Evolutionary conservation across 1,139 yeast genomes (phyloP).

Genomic region (Pneumocystis wakefieldiae): DNA sequence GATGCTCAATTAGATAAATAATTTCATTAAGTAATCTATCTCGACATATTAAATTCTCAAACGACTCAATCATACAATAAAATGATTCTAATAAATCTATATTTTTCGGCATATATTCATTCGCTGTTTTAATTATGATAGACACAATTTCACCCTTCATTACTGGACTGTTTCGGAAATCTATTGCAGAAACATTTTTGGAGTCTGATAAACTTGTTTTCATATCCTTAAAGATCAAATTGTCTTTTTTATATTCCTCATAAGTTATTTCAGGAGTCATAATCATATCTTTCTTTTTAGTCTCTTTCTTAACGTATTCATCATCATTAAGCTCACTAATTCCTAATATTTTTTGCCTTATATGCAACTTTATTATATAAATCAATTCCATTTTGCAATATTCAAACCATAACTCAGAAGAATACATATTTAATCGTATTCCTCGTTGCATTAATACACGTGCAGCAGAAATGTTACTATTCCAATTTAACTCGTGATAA

Average conservation of each 20-base stretch:
- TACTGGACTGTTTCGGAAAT: neutral
- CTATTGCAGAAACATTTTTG: neutral
- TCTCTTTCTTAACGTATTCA: neutral
- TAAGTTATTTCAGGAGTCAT: neutral
- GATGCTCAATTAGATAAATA: neutral
- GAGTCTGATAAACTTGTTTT: neutral
- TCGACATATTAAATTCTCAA: neutral
- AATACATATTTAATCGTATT: slow-evolving; percentile 66
- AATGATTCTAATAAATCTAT: neutral
- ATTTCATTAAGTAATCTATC: neutral
- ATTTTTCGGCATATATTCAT: neutral
- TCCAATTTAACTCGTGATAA: slow-evolving; percentile 76
- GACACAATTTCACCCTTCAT: neutral
- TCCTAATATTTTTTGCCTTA: slow-evolving; percentile 72
- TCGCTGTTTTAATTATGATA: neutral
- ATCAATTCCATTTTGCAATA: slow-evolving; percentile 80
- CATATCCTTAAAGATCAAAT: neutral
- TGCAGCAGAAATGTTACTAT: slow-evolving; percentile 81
- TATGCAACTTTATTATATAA: slow-evolving; percentile 66
- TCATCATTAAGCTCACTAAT: slow-evolving; percentile 8
- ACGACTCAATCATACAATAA: neutral
- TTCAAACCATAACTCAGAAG: slow-evolving; percentile 60
- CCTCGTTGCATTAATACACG: slow-evolving; percentile 75
- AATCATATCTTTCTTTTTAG: neutral
- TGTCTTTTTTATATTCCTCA: neutral